phyloP scores from a whole-genome alignment of 2,329 filamentous ascomycete species.

The Verticillium longisporum region DNA sequence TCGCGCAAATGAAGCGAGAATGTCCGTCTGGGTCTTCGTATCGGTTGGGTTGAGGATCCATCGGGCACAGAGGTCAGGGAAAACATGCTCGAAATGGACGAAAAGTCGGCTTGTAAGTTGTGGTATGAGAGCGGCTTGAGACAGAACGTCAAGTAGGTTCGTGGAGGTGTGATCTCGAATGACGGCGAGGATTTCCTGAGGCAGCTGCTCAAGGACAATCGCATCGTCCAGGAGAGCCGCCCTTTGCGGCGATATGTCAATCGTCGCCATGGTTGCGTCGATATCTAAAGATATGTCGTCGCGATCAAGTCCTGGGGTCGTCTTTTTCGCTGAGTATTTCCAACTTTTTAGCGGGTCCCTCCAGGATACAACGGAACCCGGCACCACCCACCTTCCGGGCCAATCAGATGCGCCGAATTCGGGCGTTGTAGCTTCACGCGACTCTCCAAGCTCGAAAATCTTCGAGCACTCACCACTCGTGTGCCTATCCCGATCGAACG shows the following conservation, averaged over 20 bases:
- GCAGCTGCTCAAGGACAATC: conserved; percentile 52
- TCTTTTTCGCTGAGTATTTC: conserved; percentile 15
- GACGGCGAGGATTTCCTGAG: conserved; percentile 61
- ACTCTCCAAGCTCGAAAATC: conserved; percentile 31
- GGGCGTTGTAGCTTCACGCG: conserved; percentile 13
- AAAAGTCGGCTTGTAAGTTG: conserved; percentile 68
- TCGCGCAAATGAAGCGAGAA: conserved; percentile 69
- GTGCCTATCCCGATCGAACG: conserved; percentile 2
- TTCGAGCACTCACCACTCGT: conserved; percentile 18
- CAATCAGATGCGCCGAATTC: conserved; percentile 20
- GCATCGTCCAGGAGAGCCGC: conserved; percentile 49
- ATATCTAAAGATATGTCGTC: conserved; percentile 10
- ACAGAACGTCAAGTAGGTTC: conserved; percentile 65
- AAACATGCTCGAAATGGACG: conserved; percentile 64
- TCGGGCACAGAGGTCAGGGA: conserved; percentile 76
- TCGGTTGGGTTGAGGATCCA: conserved; percentile 54
- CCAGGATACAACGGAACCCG: conserved; percentile 19
- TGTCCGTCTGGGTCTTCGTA: conserved; percentile 27
- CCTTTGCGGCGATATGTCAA: conserved; percentile 49
- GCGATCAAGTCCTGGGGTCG: conserved; percentile 4
- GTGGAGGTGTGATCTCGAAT: conserved; percentile 57
- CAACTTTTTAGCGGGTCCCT: conserved; percentile 25
- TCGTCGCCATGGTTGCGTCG: conserved; percentile 40
- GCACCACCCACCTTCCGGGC: conserved; percentile 27
- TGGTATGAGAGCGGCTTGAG: conserved; percentile 62